Evolutionary conservation across 73 alveolate species (phyloP), one percentile per base, ranked within the genome.

Genomic region (Paramecium sonneborni): DNA sequence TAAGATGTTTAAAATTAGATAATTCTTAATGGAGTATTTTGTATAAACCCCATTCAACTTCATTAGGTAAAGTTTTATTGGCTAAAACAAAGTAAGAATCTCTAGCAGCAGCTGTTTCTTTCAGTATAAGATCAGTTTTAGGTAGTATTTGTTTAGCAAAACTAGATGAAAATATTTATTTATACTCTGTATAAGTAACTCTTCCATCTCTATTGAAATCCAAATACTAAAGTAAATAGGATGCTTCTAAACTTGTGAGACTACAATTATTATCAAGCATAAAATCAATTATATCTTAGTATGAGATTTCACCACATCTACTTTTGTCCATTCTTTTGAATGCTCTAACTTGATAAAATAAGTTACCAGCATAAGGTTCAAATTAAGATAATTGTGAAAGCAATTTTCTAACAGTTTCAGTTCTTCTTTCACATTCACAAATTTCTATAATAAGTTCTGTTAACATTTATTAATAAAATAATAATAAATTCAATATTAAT

Each of bases 381-480:
- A 79, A 79, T 43, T 79, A 15, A 0, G 34, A 11, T 23, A 79
- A 62, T 38, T 38, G 18, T 5, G 90, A 38, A 20, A 79, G 90
- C 12, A 79, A 38, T 41, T 41, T 79, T 79, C 90, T 39, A 28
- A 79, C 90, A 1, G 32, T 30, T 46, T 79, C 90, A 11, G 90
- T 79, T 79, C 90, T 38, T 79, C 90, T 39, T 46, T 79, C 90
- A 20, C 90, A 85, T 85, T 85, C 85, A 35, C 86, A 85, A 10
- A 85, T 85, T 85, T 85, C 92, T 57, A 85, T 85, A 30, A 85
- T 89, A 34, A 74, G 94, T 85, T 85, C 85, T 85, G 85, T 85
- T 85, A 67, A 85, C 86, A 85, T 85, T 85, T 34, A 41, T 85
- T 85, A 26, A 57, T 67, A 48, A 85, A 57, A 41, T 85, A 35